These are phyloP conservation scores for Penicillium sp. DNA, from an alignment of 2,329 filamentous ascomycete species.

Conservation along the genomic window DNA sequence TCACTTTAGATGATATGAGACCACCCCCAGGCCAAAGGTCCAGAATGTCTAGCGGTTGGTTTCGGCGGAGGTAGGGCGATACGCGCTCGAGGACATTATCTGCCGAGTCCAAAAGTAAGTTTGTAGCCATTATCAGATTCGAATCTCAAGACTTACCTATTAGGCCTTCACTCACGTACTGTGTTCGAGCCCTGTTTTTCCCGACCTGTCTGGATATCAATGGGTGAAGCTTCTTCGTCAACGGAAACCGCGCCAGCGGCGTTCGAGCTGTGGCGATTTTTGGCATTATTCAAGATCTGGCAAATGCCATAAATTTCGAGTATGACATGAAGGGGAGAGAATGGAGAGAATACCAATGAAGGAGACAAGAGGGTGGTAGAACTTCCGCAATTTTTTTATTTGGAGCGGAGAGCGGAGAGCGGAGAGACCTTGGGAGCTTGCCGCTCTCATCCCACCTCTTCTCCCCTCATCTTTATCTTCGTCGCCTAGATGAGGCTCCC, in stretches of 20 bases:
- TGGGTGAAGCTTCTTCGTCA: slow-evolving; percentile 10
- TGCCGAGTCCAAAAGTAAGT: slow-evolving; percentile 19
- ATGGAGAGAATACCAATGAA: neutral
- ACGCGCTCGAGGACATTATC: slow-evolving; percentile 64
- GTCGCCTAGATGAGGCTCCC: slow-evolving; percentile 21
- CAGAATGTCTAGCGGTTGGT: slow-evolving; percentile 72
- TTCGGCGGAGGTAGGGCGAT: slow-evolving; percentile 57
- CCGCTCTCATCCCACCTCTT: slow-evolving; percentile 6
- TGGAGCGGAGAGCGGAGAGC: slow-evolving; percentile 1
- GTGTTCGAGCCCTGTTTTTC: slow-evolving; percentile 6
- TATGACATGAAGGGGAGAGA: neutral
- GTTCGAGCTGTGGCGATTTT: neutral
- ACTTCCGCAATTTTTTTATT: neutral
- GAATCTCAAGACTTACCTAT: slow-evolving; percentile 25
- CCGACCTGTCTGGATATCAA: neutral
- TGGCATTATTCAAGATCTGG: neutral
- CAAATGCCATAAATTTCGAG: neutral
- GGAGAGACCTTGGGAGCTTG: slow-evolving; percentile 2
- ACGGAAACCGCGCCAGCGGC: slow-evolving; percentile 17
- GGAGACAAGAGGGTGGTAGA: neutral
- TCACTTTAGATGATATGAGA: slow-evolving; percentile 67
- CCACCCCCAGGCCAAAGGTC: slow-evolving; percentile 77
- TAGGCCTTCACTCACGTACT: slow-evolving; percentile 28
- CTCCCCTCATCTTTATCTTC: neutral
- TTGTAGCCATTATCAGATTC: neutral